These are phyloP conservation scores for Millerago galiae DNA, from an alignment of 805 yeast species.

Conservation along the genomic window DNA sequence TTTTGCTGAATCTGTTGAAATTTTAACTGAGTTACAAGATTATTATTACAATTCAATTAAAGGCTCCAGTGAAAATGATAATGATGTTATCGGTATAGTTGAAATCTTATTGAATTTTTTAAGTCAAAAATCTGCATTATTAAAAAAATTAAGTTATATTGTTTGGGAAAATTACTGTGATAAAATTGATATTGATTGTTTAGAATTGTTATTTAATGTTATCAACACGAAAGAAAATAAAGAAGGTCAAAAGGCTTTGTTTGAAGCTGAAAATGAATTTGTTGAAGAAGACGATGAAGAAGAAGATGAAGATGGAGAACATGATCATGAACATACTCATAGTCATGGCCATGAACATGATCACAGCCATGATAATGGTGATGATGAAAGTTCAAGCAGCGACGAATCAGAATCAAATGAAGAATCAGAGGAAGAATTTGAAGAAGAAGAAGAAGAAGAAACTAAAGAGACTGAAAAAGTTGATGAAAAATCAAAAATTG, in stretches of 20 bases:
- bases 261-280: slow-evolving; percentile 53
- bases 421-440: slow-evolving; percentile 9
- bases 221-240: slow-evolving; percentile 66
- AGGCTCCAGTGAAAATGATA: slow-evolving; percentile 27
- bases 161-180: slow-evolving; percentile 53
- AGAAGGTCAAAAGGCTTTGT: slow-evolving; percentile 71
- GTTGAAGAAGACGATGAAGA: slow-evolving; percentile 40
- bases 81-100: slow-evolving; percentile 44
- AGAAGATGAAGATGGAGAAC: slow-evolving; percentile 27
- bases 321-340: slow-evolving; percentile 24
- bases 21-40: slow-evolving; percentile 63
- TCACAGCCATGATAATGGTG: slow-evolving; percentile 30
- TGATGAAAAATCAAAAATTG: slow-evolving; percentile 20
- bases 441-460: slow-evolving; percentile 25
- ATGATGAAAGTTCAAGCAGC: slow-evolving; percentile 12
- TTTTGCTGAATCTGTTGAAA: slow-evolving; percentile 58
- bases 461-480: slow-evolving; percentile 13
- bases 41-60: slow-evolving; percentile 46
- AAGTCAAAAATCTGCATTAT: slow-evolving; percentile 49
- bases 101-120: slow-evolving; percentile 54
- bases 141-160: slow-evolving; percentile 49
- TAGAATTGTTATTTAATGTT: slow-evolving; percentile 48
- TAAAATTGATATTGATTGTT: slow-evolving; percentile 36
- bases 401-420: slow-evolving; percentile 29
- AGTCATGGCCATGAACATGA: slow-evolving; percentile 28